Base-by-base conservation (phyloP, 257 asterid genomes). In the Salvia splendens region DNA sequence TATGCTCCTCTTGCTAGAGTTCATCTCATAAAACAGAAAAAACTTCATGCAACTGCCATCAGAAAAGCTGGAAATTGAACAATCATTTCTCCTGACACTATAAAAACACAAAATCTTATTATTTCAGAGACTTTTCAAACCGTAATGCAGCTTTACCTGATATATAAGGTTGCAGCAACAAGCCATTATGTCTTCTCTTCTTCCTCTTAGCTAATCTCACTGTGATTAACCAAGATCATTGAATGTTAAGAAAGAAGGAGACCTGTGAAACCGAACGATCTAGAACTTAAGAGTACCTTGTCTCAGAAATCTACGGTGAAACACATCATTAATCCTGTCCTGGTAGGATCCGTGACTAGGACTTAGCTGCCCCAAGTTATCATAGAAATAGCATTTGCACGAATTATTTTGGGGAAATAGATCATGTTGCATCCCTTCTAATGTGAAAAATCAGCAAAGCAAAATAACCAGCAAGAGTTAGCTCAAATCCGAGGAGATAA, bases 331-430 rank as follows among this genome's bases (percentile, higher is more conserved):
- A 58, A 73, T 76, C 65, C 85, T 81, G 63, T 71, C 57, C 70
- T 71, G 75, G 50, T 82, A 78, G 61, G 78, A 69, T 67, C 76
- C 85, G 53, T 38, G 65, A 43, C 20, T 70, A 64, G 82, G 77
- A 73, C 84, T 82, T 41, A 72, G 75, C 56, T 77, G 73, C 67
- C 95, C 95, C 87, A 87, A 71, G 77, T 79, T 73, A 80, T 90
- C 89, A 61, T 81, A 91, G 89, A 91, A 94, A 79, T 87, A 88
- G 87, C 99, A 94, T 69, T 85, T 94, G 87, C 99, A 94, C 33
- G 86, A 72, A 47, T 82, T 85, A 68, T 72, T 76, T 75, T 77
- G 84, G 12, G 96, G 97, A 85, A 82, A 90, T 64, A 85, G 72
- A 72, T 88, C 99, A 36, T 68, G 86, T 74, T 84, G 89, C 71